A percentile compares a stretch with the other conserved stretches of the same genome.
Evolutionary conservation across 805 yeast species (phyloP).

Genomic region (Hanseniaspora pseudoguilliermondii): DNA sequence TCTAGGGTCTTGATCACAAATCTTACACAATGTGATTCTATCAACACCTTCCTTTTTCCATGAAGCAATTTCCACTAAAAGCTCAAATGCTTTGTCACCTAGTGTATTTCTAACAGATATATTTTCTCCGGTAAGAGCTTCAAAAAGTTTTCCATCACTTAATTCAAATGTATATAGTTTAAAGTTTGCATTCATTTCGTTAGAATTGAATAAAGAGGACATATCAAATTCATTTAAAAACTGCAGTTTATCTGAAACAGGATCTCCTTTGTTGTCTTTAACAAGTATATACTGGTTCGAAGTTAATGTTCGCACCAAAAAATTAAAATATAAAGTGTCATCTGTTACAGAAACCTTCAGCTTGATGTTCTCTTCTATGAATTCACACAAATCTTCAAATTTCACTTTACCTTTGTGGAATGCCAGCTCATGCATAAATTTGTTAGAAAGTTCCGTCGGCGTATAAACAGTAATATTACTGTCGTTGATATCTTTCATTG

Average conservation of each 20-base stretch:
- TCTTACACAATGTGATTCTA: slow-evolving; percentile 42
- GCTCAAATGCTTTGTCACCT: slow-evolving; percentile 43
- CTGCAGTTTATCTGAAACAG: not conserved
- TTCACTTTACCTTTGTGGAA: slow-evolving; percentile 24
- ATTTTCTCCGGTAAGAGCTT: slow-evolving; percentile 43
- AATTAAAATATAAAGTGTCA: slow-evolving; percentile 9
- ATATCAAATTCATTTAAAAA: not conserved
- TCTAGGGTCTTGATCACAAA: slow-evolving; percentile 57
- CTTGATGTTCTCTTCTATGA: slow-evolving; percentile 13
- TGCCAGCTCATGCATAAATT: slow-evolving; percentile 23
- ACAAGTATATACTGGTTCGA: not conserved
- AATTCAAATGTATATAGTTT: slow-evolving; percentile 27
- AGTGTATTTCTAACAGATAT: slow-evolving; percentile 35
- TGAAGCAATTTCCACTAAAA: slow-evolving; percentile 49
- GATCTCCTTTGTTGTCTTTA: not conserved
- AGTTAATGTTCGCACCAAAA: not conserved
- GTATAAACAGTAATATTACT: slow-evolving; percentile 12
- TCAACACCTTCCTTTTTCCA: slow-evolving; percentile 44
- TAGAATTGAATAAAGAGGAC: not conserved
- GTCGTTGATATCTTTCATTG: not conserved
- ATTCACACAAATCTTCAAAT: slow-evolving; percentile 8
- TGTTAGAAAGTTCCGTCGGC: slow-evolving; percentile 25
- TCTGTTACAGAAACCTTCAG: not conserved
- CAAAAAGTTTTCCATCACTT: slow-evolving; percentile 45
- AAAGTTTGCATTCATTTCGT: not conserved